Conservation (phyloP, 768 basidiomycete species). For the Termitomyces heimii region DNA sequence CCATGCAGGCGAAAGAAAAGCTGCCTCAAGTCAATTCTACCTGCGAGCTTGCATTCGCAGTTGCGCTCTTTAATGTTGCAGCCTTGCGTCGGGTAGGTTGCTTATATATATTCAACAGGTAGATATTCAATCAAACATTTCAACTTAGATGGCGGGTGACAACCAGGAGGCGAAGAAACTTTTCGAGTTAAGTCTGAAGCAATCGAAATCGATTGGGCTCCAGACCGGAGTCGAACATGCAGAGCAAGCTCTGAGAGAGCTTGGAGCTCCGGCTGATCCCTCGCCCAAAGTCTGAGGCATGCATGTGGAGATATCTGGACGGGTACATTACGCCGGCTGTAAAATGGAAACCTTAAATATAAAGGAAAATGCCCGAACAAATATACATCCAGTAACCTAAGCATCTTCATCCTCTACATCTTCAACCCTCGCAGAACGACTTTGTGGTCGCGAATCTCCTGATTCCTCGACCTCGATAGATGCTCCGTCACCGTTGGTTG, state of each 20-base stretch:
- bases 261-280: background rate
- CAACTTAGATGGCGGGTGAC: slow-evolving; percentile 32
- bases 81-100: slow-evolving; percentile 40
- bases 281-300: background rate
- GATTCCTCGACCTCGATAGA: slow-evolving; percentile 41
- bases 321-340: background rate
- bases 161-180: slow-evolving; percentile 25
- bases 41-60: slow-evolving; percentile 53
- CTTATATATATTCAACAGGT: background rate
- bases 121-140: background rate
- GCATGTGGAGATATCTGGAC: background rate
- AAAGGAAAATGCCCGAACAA: background rate
- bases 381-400: slow-evolving; percentile 11
- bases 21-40: slow-evolving; percentile 19
- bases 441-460: slow-evolving; percentile 33
- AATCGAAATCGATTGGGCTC: slow-evolving; percentile 30
- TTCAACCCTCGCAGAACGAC: slow-evolving; percentile 38
- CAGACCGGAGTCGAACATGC: slow-evolving; percentile 25
- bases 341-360: slow-evolving; percentile 1
- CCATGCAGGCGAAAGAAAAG: slow-evolving; percentile 20
- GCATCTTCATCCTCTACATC: slow-evolving; percentile 42
- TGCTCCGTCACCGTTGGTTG: slow-evolving; percentile 35
- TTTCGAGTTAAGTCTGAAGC: slow-evolving; percentile 26
- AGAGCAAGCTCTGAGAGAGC: slow-evolving; percentile 19
- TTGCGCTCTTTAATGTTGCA: slow-evolving; percentile 57